Evolutionary conservation across 352 stramenopile species (phyloP), one percentile per base, ranked within the genome.

Genomic region (Albugo candida): DNA sequence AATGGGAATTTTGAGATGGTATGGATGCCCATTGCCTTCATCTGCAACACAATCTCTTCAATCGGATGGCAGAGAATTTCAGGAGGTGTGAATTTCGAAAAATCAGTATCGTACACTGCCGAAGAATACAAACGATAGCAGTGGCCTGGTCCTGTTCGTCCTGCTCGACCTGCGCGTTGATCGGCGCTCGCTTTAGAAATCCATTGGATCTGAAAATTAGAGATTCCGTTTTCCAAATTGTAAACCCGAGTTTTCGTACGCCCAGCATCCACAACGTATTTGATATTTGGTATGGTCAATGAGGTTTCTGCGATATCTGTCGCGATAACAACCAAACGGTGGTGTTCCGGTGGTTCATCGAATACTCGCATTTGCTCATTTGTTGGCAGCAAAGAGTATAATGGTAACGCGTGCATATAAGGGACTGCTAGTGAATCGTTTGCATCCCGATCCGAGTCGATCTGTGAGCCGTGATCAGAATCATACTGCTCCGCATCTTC

Each of bases 251-350:
- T 92, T 64, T 99, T 99, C 18, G 92, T 88, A 34, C 93, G 69
- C 5, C 95, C 95, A 44, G 77, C 89, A 47, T 99, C 95, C 1
- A 99, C 94, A 16, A 99, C 95, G 50, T 97, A 98, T 36, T 92
- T 93, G 58, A 96, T 95, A 2, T 73, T 78, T 10, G 87, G 87
- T 48, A 97, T 97, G 17, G 91, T 97, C 34, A 97, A 60, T 34
- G 83, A 96, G 13, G 95, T 99, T 67, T 99, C 95, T 0, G 95
- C 94, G 38, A 99, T 95, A 59, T 99, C 99, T 14, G 95, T 99
- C 13, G 94, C 86, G 16, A 98, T 72, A 5, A 99, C 92, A 36
- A 99, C 81, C 18, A 98, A 62, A 1, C 94, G 79, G 44, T 93
- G 67, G 46, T 77, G 76, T 31, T 94, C 75, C 2, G 92, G 85